phyloP scores from a whole-genome alignment of 2,329 filamentous ascomycete genomes.

The Xylariaceae sp. region DNA sequence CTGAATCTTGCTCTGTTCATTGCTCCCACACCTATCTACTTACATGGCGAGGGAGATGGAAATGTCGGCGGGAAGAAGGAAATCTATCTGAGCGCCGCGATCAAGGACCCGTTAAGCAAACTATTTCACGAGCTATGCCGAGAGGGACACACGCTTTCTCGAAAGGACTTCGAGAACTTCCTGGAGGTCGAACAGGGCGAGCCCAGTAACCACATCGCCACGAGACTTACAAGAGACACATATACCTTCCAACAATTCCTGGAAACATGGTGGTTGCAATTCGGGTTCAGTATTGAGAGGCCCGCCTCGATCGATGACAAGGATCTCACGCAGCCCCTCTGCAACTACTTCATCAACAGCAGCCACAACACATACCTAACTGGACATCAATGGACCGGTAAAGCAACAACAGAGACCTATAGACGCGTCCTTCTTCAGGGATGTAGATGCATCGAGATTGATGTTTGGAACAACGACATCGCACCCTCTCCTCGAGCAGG shows the following conservation, averaged over 20 bases:
- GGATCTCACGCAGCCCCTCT: conserved; percentile 66
- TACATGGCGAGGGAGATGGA: conserved; percentile 21
- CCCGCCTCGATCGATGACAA: conserved; percentile 41
- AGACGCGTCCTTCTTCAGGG: conserved; percentile 65
- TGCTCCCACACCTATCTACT: conserved; percentile 27
- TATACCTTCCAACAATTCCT: conserved; percentile 50
- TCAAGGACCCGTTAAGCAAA: conserved; percentile 45
- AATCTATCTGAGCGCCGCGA: conserved; percentile 44
- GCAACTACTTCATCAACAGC: conserved; percentile 90
- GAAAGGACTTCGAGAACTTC: conserved; percentile 44
- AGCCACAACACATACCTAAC: conserved; percentile 93
- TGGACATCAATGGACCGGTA: conserved; percentile 79
- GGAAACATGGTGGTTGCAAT: conserved; percentile 42
- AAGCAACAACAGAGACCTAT: conserved; percentile 74
- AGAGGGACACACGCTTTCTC: conserved; percentile 30
- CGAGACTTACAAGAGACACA: conserved; percentile 34
- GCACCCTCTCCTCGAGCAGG: conserved; percentile 32
- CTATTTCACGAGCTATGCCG: conserved; percentile 46
- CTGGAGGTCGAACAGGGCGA: conserved; percentile 49
- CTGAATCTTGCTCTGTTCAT: conserved; percentile 29
- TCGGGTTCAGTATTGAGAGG: conserved; percentile 41
- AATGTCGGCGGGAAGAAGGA: conserved; percentile 21
- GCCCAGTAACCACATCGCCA: conserved; percentile 10
- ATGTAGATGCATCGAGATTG: conserved; percentile 90
- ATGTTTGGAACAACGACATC: conserved; percentile 78